Evolutionary conservation across 2,329 filamentous ascomycete genomes (phyloP).

Genomic region (Pseudonectria buxi): DNA sequence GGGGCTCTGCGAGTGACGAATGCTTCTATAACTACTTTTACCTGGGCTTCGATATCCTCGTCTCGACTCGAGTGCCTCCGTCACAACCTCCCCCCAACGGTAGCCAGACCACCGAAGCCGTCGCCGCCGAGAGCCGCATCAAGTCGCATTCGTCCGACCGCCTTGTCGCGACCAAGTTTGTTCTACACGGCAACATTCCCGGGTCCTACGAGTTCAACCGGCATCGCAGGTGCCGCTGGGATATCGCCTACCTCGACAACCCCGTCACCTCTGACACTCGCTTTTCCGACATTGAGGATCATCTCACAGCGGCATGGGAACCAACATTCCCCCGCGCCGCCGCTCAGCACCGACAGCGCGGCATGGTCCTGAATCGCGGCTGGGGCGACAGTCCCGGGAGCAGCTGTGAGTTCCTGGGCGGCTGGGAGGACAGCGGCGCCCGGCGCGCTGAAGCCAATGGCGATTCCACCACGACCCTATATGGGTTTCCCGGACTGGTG

Average conservation of each 20-base stretch:
- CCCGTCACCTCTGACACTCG: slow-evolving; percentile 66
- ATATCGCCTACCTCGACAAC: slow-evolving; percentile 53
- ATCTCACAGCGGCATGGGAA: slow-evolving; percentile 64
- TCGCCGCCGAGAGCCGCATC: slow-evolving; percentile 25
- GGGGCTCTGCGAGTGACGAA: slow-evolving; percentile 55
- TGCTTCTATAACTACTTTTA: slow-evolving; percentile 98
- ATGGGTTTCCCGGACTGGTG: slow-evolving; percentile 86
- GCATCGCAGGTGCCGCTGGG: slow-evolving; percentile 84
- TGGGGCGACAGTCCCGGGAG: slow-evolving; percentile 90
- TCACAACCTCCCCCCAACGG: slow-evolving; percentile 51
- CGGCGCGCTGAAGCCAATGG: slow-evolving; percentile 49
- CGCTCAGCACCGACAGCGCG: slow-evolving; percentile 47
- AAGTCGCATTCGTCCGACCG: slow-evolving; percentile 48
- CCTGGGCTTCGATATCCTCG: slow-evolving; percentile 84
- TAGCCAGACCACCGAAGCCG: slow-evolving; percentile 9
- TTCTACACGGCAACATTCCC: slow-evolving; percentile 89
- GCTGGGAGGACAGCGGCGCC: slow-evolving; percentile 69
- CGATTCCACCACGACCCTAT: slow-evolving; percentile 71
- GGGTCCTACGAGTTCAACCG: slow-evolving; percentile 96
- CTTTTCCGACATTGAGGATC: slow-evolving; percentile 65
- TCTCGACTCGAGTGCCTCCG: slow-evolving; percentile 67
- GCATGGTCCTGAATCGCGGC: slow-evolving; percentile 87
- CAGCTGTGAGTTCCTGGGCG: slow-evolving; percentile 77
- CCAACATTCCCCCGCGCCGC: slow-evolving; percentile 52
- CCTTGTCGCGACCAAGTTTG: slow-evolving; percentile 82